Evolutionary conservation across 768 basidiomycete genomes (phyloP).

Genomic region (Collybia sp.): DNA sequence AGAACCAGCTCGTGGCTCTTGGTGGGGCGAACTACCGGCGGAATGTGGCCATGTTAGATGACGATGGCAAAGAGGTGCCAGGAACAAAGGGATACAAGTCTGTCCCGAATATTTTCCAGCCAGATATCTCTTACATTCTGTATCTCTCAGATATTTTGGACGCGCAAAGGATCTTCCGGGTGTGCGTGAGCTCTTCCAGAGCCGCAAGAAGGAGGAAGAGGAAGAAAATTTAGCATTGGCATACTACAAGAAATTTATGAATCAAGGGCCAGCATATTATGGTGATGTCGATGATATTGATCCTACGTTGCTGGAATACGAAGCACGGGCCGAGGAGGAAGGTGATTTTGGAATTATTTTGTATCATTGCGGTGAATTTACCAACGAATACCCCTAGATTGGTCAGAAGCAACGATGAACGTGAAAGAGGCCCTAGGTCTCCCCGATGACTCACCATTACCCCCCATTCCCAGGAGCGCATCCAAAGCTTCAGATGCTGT

Average conservation of each 20-base stretch:
- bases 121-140: background rate
- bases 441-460: constrained; percentile 44
- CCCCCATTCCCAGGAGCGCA: constrained; percentile 41
- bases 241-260: constrained; percentile 84
- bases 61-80: constrained; percentile 93
- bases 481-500: background rate
- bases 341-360: constrained; percentile 38
- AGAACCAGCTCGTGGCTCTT: constrained; percentile 94
- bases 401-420: constrained; percentile 56
- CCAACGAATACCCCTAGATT: constrained; percentile 36
- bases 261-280: constrained; percentile 85
- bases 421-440: constrained; percentile 51
- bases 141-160: constrained; percentile 78
- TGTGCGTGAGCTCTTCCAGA: constrained; percentile 90
- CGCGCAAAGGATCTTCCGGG: constrained; percentile 95
- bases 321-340: constrained; percentile 66
- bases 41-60: constrained; percentile 91
- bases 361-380: constrained; percentile 2
- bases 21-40: constrained; percentile 96
- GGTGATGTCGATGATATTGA: constrained; percentile 86
- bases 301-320: constrained; percentile 64
- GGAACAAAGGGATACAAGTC: constrained; percentile 98
- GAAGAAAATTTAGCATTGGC: constrained; percentile 78
- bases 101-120: constrained; percentile 14
- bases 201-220: constrained; percentile 80